A percentile compares a stretch with the other conserved stretches of the same genome.
phyloP scores from a whole-genome alignment of 192 early-diverging fungal species.

The Podila verticillata region DNA sequence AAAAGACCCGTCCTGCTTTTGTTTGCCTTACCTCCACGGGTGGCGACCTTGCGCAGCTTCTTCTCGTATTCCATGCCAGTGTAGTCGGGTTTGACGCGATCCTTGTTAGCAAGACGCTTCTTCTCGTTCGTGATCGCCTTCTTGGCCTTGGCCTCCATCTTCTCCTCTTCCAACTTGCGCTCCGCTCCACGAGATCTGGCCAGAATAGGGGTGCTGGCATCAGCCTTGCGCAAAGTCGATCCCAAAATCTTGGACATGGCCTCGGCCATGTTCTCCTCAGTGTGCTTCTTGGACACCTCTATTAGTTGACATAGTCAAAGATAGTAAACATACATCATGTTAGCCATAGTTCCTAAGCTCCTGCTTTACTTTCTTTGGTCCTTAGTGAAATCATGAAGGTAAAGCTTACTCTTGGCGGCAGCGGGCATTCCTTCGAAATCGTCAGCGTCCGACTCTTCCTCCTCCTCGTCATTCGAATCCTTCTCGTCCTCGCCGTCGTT shows the following conservation, averaged over 20 bases:
- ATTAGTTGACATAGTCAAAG: neutral
- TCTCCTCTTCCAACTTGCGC: constrained; percentile 83
- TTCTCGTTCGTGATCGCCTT: constrained; percentile 79
- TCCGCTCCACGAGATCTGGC: constrained; percentile 84
- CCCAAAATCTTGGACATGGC: constrained; percentile 77
- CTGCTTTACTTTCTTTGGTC: neutral
- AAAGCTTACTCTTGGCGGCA: constrained; percentile 31
- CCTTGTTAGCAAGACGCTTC: constrained; percentile 69
- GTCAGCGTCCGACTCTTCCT: constrained; percentile 48
- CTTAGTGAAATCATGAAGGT: neutral
- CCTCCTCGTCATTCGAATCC: constrained; percentile 51
- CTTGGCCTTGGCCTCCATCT: constrained; percentile 85
- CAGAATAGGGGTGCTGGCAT: constrained; percentile 76
- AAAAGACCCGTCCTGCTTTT: neutral
- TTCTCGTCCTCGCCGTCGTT: constrained; percentile 54
- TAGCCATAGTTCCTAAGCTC: neutral
- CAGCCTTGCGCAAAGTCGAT: constrained; percentile 51
- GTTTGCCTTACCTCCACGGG: constrained; percentile 77
- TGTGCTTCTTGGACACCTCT: constrained; percentile 60
- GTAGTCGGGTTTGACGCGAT: constrained; percentile 79
- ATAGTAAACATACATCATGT: neutral
- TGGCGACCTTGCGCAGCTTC: constrained; percentile 89
- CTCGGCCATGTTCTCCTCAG: constrained; percentile 67
- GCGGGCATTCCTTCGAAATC: constrained; percentile 52
- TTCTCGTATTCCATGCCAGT: constrained; percentile 89